Base-by-base conservation (phyloP, 108 stramenopile genomes). In the Mediolabrus comicus region DNA sequence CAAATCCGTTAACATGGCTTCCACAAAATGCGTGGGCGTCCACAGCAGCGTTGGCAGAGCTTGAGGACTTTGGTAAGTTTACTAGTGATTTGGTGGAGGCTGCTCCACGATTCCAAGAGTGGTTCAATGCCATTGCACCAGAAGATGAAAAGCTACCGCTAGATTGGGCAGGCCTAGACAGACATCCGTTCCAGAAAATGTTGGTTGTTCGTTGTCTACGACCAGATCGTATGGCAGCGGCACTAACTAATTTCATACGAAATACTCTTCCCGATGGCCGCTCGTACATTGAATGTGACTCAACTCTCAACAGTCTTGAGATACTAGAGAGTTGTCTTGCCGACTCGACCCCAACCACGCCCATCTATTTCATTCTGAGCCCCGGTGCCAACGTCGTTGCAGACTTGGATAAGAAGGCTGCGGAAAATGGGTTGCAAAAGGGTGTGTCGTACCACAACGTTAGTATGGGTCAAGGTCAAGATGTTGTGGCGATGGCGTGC, bases 401-500 rank as follows among this genome's bases (percentile, higher is more conserved):
- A 13, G 94, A 95, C 75, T 53, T 96, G 53, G 95, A 96, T 49
- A 66, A 74, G 52, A 80, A 91, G 58, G 95, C 95, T 1, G 74
- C 75, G n/a, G 89, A 89, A 53, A 77, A 93, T 72, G 91, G 87
- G 8, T 86, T 92, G 26, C 81, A 87, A 49, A 91, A 87, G 74
- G 92, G 94, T 46, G 82, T 84, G 51, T 83, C 81, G 26, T 96
- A 96, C 73, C 92, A 94, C 79, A 96, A 96, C 53, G 89, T 96
- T 30, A 91, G 91, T 74, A 95, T 96, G 92, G 95, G 95, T 0
- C 95, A 96, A 72, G 95, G 95, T 19, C 92, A 96, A 74, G 95
- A 96, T 66, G 83, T 88, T 36, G 76, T 94, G 24, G 95, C 95
- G 1, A 93, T 90, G 92, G 75, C 87, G 29, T 87, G 86, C 59